Evolutionary conservation across 805 yeast genomes (phyloP), one percentile per base, ranked within the genome.

Genomic region (Lipomyces japonicus): DNA sequence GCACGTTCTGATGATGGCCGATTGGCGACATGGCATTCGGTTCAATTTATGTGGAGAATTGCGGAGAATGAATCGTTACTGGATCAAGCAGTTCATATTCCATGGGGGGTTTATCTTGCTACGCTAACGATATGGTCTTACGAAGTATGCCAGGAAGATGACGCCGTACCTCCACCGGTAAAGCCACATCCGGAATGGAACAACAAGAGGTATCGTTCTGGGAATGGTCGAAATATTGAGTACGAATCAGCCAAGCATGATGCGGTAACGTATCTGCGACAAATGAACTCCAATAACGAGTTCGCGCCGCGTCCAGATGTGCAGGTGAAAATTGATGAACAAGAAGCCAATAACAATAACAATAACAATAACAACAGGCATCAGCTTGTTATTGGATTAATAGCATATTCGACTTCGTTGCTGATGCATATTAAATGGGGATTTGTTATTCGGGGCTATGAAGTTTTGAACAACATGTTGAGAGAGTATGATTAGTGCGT

Each of bases 61-160:
- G 52, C 61, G 26, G 53, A 52, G 32, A 60, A 58, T 32, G 60
- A 60, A 32, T 37, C 51, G 2, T 42, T 61, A 5, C 56, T 63
- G 2, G 59, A 59, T 31, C 54, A 57, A 32, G 63, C 64, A 4
- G 65, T 59, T 24, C 63, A 59, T 18, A 50, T 63, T 16, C 63
- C 65, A 5, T 64, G 67, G 67, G 59, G 67, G 19, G 54, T 57
- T 14, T 63, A 61, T 41, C 53, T 62, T 14, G 60, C 66, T 6
- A 50, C 61, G 10, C 47, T 63, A 16, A 62, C 67, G 4, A 51
- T 62, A 4, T 63, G 65, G 64, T 59, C 65, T 7, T 63, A 57
- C 38, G 66, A 63, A 42, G 19, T 46, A n/a, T 53, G 46, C 21
- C 50, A 44, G 18, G 51, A 39, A 5, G 46, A 26, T 18, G 44